phyloP scores from a whole-genome alignment of 1,284 basidiomycete species.

The Marasmius fiardii region DNA sequence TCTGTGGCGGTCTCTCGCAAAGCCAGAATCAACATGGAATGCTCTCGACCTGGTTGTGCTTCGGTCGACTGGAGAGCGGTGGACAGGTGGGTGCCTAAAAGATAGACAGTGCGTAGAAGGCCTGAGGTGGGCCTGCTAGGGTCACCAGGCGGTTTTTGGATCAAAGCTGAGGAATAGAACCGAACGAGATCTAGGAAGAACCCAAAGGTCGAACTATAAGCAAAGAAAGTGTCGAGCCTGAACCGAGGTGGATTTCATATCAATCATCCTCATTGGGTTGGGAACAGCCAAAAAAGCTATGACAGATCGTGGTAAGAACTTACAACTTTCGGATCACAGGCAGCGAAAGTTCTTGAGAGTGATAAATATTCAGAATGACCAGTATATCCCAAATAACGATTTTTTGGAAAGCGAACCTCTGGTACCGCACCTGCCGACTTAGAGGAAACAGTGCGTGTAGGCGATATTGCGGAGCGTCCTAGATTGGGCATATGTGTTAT shows the following conservation, averaged over 20 bases:
- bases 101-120: constrained; percentile 27
- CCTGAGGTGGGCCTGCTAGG: constrained; percentile 23
- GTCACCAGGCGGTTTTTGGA: constrained; percentile 15
- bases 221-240: constrained; percentile 24
- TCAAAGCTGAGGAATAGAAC: constrained; percentile 13
- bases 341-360: neutral
- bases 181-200: constrained; percentile 23
- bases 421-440: neutral
- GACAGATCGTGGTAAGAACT: neutral
- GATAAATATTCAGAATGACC: neutral
- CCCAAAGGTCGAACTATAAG: constrained; percentile 19
- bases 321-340: constrained; percentile 9
- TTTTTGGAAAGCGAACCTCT: constrained; percentile 9
- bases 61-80: constrained; percentile 6
- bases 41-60: constrained; percentile 14
- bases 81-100: constrained; percentile 26
- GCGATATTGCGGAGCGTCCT: neutral
- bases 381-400: constrained; percentile 13
- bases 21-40: constrained; percentile 23
- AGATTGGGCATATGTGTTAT: neutral
- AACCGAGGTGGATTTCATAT: neutral
- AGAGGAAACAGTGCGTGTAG: neutral
- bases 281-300: neutral
- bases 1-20: constrained; percentile 19
- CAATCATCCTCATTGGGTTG: neutral